Evolutionary conservation across 208 protist species (phyloP).

Genomic region (Leishmania tarentolae): DNA sequence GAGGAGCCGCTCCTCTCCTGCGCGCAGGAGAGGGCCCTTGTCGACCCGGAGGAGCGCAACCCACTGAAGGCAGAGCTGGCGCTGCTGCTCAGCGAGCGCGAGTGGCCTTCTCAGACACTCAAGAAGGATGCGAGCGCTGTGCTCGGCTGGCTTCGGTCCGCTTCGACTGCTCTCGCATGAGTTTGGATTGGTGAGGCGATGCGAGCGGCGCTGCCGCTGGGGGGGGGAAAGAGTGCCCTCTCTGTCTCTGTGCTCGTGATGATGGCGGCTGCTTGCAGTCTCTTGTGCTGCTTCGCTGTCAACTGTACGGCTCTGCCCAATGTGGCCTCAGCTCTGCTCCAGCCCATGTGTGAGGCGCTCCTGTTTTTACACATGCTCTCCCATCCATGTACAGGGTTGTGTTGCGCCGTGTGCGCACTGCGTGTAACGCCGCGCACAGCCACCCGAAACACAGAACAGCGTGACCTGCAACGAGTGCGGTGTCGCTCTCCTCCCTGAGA

Average conservation of each 20-base stretch:
- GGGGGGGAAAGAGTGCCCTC: background rate
- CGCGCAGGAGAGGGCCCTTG: conserved; percentile 25
- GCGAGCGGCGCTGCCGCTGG: background rate
- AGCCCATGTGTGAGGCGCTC: background rate
- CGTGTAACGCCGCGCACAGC: background rate
- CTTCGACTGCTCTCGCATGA: conserved; percentile 35
- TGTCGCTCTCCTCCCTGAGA: background rate
- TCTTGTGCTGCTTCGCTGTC: background rate
- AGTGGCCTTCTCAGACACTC: conserved; percentile 38
- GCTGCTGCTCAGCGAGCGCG: conserved; percentile 49
- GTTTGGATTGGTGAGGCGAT: background rate
- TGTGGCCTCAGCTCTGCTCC: background rate
- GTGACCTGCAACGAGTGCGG: background rate
- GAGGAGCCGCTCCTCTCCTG: conserved; percentile 38
- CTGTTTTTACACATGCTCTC: background rate
- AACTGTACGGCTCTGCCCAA: background rate
- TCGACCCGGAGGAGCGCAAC: conserved; percentile 32
- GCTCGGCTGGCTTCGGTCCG: conserved; percentile 45
- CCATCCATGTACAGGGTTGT: background rate
- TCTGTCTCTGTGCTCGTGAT: background rate
- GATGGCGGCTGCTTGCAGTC: background rate
- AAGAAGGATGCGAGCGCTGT: conserved; percentile 47
- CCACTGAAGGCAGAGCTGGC: conserved; percentile 49
- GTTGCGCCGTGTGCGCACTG: background rate
- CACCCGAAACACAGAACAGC: background rate